Evolutionary conservation across 2,329 filamentous ascomycete species (phyloP).

Genomic region (Scedosporium boydii): DNA sequence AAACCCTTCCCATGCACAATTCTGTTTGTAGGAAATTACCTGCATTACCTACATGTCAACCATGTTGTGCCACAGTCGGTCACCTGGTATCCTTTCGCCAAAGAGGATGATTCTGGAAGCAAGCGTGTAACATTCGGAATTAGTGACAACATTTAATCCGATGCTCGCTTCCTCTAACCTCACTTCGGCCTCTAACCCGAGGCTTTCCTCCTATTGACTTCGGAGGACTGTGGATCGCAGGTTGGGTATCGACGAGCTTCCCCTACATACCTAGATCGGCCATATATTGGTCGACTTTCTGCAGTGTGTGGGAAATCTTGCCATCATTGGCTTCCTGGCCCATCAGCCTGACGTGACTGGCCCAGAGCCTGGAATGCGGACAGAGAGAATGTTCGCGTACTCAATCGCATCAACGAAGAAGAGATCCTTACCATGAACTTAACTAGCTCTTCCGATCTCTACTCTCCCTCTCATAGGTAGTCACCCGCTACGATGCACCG

Average conservation of each 20-base stretch:
- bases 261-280: neutral
- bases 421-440: too few relatives aligned
- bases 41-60: neutral
- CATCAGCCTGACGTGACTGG: too few relatives aligned
- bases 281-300: neutral
- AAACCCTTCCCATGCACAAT: neutral
- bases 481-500: too few relatives aligned
- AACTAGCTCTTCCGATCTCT: too few relatives aligned
- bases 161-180: neutral
- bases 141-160: neutral
- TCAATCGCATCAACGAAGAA: too few relatives aligned
- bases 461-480: too few relatives aligned
- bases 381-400: too few relatives aligned
- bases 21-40: neutral
- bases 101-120: neutral
- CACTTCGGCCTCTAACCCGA: neutral
- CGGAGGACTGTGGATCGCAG: neutral
- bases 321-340: too few relatives aligned
- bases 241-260: neutral
- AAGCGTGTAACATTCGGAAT: neutral
- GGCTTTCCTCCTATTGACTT: neutral
- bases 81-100: neutral
- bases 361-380: too few relatives aligned
- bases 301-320: neutral
- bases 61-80: neutral